A percentile compares a stretch with the other conserved stretches of the same genome.
Evolutionary conservation across 768 basidiomycete genomes (phyloP).

Genomic region (Russula emetica): DNA sequence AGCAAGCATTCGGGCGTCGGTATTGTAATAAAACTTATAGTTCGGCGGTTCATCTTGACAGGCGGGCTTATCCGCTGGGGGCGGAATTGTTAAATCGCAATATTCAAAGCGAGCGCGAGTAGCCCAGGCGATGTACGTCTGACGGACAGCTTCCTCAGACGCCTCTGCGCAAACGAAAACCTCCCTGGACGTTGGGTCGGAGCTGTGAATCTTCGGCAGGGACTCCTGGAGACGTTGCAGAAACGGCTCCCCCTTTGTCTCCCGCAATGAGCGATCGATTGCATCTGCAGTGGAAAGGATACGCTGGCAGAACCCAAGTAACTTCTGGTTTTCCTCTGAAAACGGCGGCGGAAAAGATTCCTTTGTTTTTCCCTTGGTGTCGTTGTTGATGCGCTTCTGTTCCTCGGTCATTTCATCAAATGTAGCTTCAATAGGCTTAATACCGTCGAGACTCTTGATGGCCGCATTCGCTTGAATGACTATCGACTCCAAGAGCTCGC

Average conservation of each 20-base stretch:
- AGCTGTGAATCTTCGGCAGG: constrained; percentile 65
- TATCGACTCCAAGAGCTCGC: constrained; percentile 86
- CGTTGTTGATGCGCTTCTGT: constrained; percentile 77
- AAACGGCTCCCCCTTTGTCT: constrained; percentile 87
- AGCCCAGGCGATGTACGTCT: constrained; percentile 82
- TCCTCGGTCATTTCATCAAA: constrained; percentile 80
- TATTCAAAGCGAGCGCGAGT: constrained; percentile 82
- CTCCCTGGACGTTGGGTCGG: constrained; percentile 38
- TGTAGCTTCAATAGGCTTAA: constrained; percentile 44
- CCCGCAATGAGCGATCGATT: constrained; percentile 82
- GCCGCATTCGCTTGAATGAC: constrained; percentile 92
- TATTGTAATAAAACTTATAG: constrained; percentile 80
- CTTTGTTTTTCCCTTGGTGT: constrained; percentile 62
- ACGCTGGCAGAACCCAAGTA: constrained; percentile 78
- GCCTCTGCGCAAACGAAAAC: constrained; percentile 47
- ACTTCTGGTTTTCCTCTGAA: constrained; percentile 72
- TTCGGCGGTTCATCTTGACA: constrained; percentile 56
- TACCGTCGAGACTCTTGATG: constrained; percentile 76
- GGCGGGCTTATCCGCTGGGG: constrained; percentile 31
- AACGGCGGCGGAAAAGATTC: constrained; percentile 42
- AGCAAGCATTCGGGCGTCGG: constrained; percentile 78
- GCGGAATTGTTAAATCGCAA: constrained; percentile 69
- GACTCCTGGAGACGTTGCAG: constrained; percentile 71
- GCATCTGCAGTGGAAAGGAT: constrained; percentile 77
- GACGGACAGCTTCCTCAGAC: constrained; percentile 63